phyloP scores from a whole-genome alignment of 768 basidiomycete species.

The Piloderma croceum region DNA sequence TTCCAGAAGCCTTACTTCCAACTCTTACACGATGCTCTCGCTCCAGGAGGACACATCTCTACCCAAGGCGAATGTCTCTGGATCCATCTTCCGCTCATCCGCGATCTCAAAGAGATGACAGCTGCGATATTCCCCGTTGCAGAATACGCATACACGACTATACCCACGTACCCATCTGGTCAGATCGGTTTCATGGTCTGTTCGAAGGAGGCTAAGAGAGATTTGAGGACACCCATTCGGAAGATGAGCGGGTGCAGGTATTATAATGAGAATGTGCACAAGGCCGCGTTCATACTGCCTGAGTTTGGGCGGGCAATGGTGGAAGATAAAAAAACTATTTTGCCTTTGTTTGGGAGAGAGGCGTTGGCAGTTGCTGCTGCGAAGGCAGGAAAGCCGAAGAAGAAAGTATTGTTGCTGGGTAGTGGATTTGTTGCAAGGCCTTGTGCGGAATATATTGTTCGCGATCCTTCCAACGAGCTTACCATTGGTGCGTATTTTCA shows the following conservation, averaged over 20 bases:
- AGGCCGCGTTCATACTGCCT: slow-evolving; percentile 83
- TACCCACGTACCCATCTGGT: slow-evolving; percentile 97
- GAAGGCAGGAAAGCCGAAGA: slow-evolving; percentile 46
- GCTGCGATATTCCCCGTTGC: slow-evolving; percentile 69
- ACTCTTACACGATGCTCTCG: slow-evolving; percentile 84
- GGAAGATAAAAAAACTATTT: slow-evolving; percentile 63
- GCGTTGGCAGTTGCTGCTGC: slow-evolving; percentile 38
- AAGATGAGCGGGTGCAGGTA: slow-evolving; percentile 69
- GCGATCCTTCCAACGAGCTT: slow-evolving; percentile 73
- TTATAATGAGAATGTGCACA: slow-evolving; percentile 81
- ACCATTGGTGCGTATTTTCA: slow-evolving; percentile 61
- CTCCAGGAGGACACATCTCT: slow-evolving; percentile 86
- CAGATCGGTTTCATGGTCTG: slow-evolving; percentile 94
- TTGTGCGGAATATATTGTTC: slow-evolving; percentile 90
- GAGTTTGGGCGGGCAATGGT: slow-evolving; percentile 79
- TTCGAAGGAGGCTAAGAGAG: slow-evolving; percentile 66
- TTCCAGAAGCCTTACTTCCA: slow-evolving; percentile 98
- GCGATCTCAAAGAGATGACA: slow-evolving; percentile 63
- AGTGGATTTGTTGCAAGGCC: slow-evolving; percentile 94
- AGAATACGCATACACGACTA: slow-evolving; percentile 93
- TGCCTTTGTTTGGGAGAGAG: slow-evolving; percentile 70
- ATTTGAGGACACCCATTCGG: slow-evolving; percentile 69
- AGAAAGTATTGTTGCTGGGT: slow-evolving; percentile 73
- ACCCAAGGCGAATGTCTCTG: slow-evolving; percentile 96
- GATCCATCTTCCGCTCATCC: slow-evolving; percentile 88